Evolutionary conservation across 352 stramenopile genomes (phyloP).

Genomic region (Aphanomyces invadans): DNA sequence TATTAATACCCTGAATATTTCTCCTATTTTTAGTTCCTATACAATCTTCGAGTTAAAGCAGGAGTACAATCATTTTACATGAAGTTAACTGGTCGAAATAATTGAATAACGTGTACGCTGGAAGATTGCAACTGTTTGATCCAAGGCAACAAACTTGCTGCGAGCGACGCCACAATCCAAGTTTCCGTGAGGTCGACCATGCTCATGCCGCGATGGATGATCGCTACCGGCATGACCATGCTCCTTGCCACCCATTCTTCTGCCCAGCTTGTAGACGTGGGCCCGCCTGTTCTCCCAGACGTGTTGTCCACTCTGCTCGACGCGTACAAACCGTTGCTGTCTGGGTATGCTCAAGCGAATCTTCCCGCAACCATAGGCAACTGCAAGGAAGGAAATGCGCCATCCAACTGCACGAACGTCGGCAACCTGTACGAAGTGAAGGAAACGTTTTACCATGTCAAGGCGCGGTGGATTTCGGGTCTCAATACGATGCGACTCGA

Average conservation of each 20-base stretch:
- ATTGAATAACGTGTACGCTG: no score
- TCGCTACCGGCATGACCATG: not conserved
- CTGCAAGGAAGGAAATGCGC: constrained; percentile 5
- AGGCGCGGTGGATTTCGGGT: constrained; percentile 16
- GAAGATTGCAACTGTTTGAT: no score
- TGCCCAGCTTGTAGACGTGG: not conserved
- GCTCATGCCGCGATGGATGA: not conserved
- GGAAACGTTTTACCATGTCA: constrained; percentile 15
- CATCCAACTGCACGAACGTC: constrained; percentile 7
- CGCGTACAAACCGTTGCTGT: constrained; percentile 22
- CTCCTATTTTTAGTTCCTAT: no score
- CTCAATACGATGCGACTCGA: constrained; percentile 15
- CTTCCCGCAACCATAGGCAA: constrained; percentile 21
- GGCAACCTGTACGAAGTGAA: constrained; percentile 14
- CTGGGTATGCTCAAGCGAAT: constrained; percentile 5
- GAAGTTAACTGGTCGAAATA: no score
- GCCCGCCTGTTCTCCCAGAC: constrained; percentile 7
- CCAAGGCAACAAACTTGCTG: no score
- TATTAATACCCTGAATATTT: no score
- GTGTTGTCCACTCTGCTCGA: constrained; percentile 15
- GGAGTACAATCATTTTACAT: no score
- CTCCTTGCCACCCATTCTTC: not conserved
- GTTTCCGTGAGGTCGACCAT: no score
- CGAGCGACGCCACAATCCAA: no score
- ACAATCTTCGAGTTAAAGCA: no score